phyloP scores from a whole-genome alignment of 106 monocot genomes.

The Xerophyta viscosa region DNA sequence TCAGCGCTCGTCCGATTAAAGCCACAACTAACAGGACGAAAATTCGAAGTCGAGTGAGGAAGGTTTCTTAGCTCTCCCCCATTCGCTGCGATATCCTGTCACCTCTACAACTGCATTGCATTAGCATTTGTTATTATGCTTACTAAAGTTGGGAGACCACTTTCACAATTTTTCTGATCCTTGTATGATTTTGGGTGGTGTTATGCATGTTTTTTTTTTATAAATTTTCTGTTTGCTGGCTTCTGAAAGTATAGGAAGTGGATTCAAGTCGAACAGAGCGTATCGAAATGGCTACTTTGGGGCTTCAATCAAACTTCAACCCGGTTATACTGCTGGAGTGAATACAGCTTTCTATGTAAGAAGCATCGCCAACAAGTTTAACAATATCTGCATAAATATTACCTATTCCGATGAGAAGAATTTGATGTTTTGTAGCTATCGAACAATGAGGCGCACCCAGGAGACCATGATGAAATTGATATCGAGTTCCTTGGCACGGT shows the following conservation, averaged over 20 bases:
- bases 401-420: neutral
- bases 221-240: neutral
- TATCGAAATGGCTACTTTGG: conserved; percentile 44
- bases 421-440: conserved; percentile 27
- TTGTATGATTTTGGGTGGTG: no score
- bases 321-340: conserved; percentile 53
- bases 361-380: neutral
- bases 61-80: no score
- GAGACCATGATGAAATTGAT: conserved; percentile 66
- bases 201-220: neutral
- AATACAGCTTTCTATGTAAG: conserved; percentile 50
- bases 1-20: no score
- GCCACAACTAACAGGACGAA: no score
- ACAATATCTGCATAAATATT: neutral
- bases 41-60: no score
- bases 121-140: no score
- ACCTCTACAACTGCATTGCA: no score
- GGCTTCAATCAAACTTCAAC: conserved; percentile 39
- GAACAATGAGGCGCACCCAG: conserved; percentile 59
- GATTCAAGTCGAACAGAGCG: conserved; percentile 37
- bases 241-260: conserved; percentile 18
- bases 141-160: no score
- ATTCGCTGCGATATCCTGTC: no score
- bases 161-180: no score
- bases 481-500: conserved; percentile 69